A percentile compares a stretch with the other conserved stretches of the same genome.
Conservation (phyloP, 495 filamentous ascomycete species). For the Staphylotrichum longicolle region DNA sequence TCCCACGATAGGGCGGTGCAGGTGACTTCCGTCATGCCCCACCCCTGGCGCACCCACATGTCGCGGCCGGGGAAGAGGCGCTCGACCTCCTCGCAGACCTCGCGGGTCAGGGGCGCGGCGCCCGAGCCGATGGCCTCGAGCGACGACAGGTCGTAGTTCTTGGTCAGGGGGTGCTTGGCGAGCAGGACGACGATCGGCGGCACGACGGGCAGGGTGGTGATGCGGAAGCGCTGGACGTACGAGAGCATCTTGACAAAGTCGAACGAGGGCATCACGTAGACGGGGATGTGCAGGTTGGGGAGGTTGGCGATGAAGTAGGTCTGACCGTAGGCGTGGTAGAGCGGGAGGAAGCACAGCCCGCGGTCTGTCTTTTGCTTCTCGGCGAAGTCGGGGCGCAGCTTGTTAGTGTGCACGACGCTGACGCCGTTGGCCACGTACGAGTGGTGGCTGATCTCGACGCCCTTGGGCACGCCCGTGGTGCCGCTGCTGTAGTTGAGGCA, state of each 20-base stretch:
- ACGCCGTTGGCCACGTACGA: constrained; percentile 68
- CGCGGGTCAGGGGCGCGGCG: constrained; percentile 62
- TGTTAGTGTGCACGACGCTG: constrained; percentile 49
- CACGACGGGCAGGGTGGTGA: constrained; percentile 58
- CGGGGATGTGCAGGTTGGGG: constrained; percentile 42
- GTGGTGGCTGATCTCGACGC: constrained; percentile 73
- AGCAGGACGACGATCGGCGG: constrained; percentile 73
- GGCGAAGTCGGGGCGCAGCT: constrained; percentile 45
- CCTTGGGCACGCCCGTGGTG: constrained; percentile 82
- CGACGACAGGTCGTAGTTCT: constrained; percentile 66
- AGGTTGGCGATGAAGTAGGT: constrained; percentile 44
- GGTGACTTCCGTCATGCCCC: constrained; percentile 82
- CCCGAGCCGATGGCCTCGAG: constrained; percentile 58
- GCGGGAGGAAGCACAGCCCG: constrained; percentile 60
- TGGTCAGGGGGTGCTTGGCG: constrained; percentile 64
- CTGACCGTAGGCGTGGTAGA: constrained; percentile 69
- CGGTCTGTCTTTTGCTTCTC: constrained; percentile 33
- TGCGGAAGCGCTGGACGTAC: constrained; percentile 63
- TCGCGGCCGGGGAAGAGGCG: constrained; percentile 55
- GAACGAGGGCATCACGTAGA: constrained; percentile 73
- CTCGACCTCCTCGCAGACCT: constrained; percentile 58
- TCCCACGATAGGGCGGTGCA: constrained; percentile 63
- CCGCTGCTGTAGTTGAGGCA: constrained; percentile 72
- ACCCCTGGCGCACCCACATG: constrained; percentile 68
- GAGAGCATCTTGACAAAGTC: constrained; percentile 69